Evolutionary conservation across 257 asterid genomes (phyloP).

Genomic region (Mentha longifolia): DNA sequence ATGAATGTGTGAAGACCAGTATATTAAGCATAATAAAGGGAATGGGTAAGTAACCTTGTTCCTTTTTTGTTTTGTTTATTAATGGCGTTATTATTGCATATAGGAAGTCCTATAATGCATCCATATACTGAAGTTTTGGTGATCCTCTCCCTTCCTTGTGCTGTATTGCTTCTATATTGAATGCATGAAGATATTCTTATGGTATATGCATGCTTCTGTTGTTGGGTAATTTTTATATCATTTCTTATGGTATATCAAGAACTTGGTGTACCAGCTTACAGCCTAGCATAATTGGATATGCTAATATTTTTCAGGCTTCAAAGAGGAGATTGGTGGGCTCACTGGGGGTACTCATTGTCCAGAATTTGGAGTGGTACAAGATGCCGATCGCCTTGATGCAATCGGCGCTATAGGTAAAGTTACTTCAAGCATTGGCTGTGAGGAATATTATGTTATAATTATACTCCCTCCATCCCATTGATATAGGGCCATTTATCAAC

Average conservation of each 20-base stretch:
- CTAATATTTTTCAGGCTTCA: slow-evolving; percentile 63
- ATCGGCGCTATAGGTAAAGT: slow-evolving; percentile 91
- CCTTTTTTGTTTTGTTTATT: background rate
- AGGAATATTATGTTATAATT: background rate
- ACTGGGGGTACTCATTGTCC: slow-evolving; percentile 40
- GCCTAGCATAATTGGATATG: slow-evolving; percentile 3
- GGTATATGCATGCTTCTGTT: background rate
- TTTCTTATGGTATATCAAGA: slow-evolving; percentile 13
- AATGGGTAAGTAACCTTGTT: slow-evolving; percentile 64
- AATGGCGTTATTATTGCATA: background rate
- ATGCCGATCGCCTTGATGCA: slow-evolving; percentile 98
- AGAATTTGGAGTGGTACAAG: slow-evolving; percentile 94
- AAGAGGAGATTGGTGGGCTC: slow-evolving; percentile 73
- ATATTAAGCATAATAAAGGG: slow-evolving; percentile 73
- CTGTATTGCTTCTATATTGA: slow-evolving; percentile 2
- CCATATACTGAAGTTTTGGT: background rate
- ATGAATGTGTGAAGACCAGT: slow-evolving; percentile 50
- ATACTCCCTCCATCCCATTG: no score
- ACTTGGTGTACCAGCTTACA: background rate
- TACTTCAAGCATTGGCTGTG: background rate
- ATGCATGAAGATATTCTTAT: background rate
- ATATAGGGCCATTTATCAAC: no score
- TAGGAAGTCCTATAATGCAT: slow-evolving; percentile 2
- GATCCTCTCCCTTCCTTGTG: background rate
- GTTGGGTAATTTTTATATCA: background rate